Percentiles rank a stretch among this genome's conserved stretches.
Conservation (phyloP, 805 yeast species). For the Candida orba region DNA sequence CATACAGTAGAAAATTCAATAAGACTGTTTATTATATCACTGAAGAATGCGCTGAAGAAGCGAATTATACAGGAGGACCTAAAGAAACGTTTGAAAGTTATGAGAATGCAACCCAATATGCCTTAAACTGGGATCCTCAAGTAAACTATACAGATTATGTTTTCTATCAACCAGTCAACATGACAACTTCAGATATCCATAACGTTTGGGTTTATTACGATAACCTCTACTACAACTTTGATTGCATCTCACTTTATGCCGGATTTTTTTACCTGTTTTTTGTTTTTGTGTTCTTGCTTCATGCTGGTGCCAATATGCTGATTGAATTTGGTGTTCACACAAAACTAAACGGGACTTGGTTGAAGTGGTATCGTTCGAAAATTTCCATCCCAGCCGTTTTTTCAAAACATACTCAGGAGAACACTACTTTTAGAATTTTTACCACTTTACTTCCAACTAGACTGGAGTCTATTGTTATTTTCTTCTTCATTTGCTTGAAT, state of each 20-base stretch:
- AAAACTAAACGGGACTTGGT: conserved; percentile 12
- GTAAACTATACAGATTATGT: not conserved
- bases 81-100: conserved; percentile 23
- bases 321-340: conserved; percentile 17
- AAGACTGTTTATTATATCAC: conserved; percentile 1
- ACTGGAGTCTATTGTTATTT: conserved; percentile 24
- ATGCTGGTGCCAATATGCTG: conserved; percentile 27
- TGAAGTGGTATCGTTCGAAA: conserved; percentile 1
- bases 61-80: not conserved
- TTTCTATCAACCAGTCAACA: not conserved
- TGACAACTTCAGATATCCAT: not conserved
- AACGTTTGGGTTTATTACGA: not conserved
- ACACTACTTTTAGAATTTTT: not conserved
- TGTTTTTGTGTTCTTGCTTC: conserved; percentile 30
- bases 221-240: conserved; percentile 14
- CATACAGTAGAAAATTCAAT: conserved; percentile 9
- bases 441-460: conserved; percentile 19
- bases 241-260: conserved; percentile 15
- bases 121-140: not conserved
- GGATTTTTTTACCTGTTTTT: conserved; percentile 33
- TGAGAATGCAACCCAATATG: conserved; percentile 24
- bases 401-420: conserved; percentile 10
- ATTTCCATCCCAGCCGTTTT: conserved; percentile 19
- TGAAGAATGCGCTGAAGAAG: not conserved
- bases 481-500: conserved; percentile 27